These are phyloP conservation scores for Penicillium sp. DNA, from an alignment of 2,329 filamentous ascomycete genomes.

Conservation along the genomic window DNA sequence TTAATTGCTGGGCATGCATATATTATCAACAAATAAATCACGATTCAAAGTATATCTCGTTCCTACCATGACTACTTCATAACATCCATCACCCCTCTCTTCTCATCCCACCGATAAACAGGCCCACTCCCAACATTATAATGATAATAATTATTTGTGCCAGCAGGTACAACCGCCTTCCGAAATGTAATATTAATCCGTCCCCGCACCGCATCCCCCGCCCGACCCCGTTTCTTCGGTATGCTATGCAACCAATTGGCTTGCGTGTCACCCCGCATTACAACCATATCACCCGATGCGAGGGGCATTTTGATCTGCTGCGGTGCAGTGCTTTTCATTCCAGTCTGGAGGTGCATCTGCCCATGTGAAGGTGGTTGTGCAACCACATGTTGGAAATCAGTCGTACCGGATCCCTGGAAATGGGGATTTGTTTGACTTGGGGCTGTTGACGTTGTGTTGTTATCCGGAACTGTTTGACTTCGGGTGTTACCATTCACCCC, in stretches of 20 bases:
- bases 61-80: not conserved
- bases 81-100: slow-evolving; percentile 26
- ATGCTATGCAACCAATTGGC: slow-evolving; percentile 75
- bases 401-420: slow-evolving; percentile 20
- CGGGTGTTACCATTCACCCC: not conserved
- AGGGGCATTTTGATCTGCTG: slow-evolving; percentile 55
- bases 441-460: not conserved
- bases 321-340: not conserved
- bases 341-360: not conserved
- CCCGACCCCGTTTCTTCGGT: slow-evolving; percentile 67
- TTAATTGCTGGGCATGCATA: not conserved
- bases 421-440: not conserved
- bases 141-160: slow-evolving; percentile 80
- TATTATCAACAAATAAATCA: not conserved
- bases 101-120: slow-evolving; percentile 67
- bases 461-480: not conserved
- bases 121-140: slow-evolving; percentile 75
- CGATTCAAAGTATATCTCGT: not conserved
- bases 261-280: slow-evolving; percentile 77
- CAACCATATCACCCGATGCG: slow-evolving; percentile 71
- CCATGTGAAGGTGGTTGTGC: not conserved
- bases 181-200: slow-evolving; percentile 78
- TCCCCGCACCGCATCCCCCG: slow-evolving; percentile 58
- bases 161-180: slow-evolving; percentile 66
- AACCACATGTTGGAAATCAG: not conserved